Evolutionary conservation across 2,329 filamentous ascomycete species (phyloP).

Genomic region (Calycina herbarum): DNA sequence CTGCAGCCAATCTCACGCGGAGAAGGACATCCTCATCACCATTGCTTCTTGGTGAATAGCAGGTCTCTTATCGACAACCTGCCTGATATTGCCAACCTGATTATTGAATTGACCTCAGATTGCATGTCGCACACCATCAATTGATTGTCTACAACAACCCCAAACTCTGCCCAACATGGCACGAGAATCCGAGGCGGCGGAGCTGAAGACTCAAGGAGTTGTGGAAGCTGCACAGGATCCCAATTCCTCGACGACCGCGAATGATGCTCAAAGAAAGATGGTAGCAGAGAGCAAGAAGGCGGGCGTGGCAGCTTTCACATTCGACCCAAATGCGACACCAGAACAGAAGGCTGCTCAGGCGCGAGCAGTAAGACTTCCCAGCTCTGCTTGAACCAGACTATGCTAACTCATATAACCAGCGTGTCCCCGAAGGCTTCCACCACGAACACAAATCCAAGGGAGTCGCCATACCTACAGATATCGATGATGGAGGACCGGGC

Average conservation of each 20-base stretch:
- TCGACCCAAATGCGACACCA: constrained; percentile 80
- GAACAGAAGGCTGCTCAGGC: constrained; percentile 84
- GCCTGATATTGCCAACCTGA: neutral
- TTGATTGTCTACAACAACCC: constrained; percentile 18
- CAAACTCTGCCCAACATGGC: constrained; percentile 27
- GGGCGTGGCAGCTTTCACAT: constrained; percentile 78
- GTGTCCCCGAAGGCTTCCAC: constrained; percentile 63
- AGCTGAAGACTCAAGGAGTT: constrained; percentile 80
- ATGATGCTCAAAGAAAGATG: constrained; percentile 71
- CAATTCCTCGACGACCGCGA: constrained; percentile 63
- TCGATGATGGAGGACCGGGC: constrained; percentile 67
- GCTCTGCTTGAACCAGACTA: neutral
- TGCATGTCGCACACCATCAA: constrained; percentile 18
- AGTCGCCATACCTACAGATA: constrained; percentile 74
- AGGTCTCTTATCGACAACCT: neutral
- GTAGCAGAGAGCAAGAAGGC: constrained; percentile 76
- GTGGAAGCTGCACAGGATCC: constrained; percentile 76
- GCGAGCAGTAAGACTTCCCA: constrained; percentile 60
- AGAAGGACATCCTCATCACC: neutral
- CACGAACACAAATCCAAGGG: constrained; percentile 61
- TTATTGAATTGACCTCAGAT: neutral
- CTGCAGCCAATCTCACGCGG: neutral
- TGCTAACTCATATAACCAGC: constrained; percentile 44
- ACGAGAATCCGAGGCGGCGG: constrained; percentile 43
- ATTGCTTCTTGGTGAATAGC: neutral